phyloP scores from a whole-genome alignment of 441 rosid species.

The Capsella rubella region DNA sequence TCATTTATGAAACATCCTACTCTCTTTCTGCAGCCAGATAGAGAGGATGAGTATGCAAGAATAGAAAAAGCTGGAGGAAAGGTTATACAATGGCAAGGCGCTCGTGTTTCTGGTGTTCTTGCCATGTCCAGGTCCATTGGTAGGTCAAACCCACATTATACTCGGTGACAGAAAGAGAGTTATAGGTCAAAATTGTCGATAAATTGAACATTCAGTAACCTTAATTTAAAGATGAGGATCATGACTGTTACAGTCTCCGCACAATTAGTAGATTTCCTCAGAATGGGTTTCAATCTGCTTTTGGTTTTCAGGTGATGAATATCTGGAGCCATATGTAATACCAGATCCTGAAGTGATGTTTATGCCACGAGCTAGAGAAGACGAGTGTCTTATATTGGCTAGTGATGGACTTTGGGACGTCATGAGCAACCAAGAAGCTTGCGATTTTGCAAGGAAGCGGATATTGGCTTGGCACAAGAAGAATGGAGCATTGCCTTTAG shows the following conservation, averaged over 20 bases:
- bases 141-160: conserved; percentile 39
- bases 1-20: conserved; percentile 17
- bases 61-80: conserved; percentile 89
- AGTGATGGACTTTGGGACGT: conserved; percentile 94
- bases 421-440: conserved; percentile 81
- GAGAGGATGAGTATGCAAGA: conserved; percentile 84
- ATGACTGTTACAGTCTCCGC: conserved; percentile 17
- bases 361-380: conserved; percentile 81
- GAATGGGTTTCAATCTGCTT: conserved; percentile 3
- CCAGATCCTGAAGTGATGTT: conserved; percentile 85
- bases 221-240: conserved; percentile 1
- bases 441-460: conserved; percentile 73
- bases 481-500: conserved; percentile 57
- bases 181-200: neutral
- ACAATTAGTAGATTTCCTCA: conserved; percentile 1
- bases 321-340: conserved; percentile 83
- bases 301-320: conserved; percentile 68
- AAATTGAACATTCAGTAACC: conserved; percentile 5
- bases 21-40: conserved; percentile 61
- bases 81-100: conserved; percentile 88
- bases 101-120: conserved; percentile 87
- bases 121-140: conserved; percentile 95
- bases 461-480: conserved; percentile 80
- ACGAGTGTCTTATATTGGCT: conserved; percentile 79
- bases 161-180: conserved; percentile 2